These are phyloP conservation scores for Thelonectria discophora DNA, from an alignment of 2,329 filamentous ascomycete species.

Conservation along the genomic window DNA sequence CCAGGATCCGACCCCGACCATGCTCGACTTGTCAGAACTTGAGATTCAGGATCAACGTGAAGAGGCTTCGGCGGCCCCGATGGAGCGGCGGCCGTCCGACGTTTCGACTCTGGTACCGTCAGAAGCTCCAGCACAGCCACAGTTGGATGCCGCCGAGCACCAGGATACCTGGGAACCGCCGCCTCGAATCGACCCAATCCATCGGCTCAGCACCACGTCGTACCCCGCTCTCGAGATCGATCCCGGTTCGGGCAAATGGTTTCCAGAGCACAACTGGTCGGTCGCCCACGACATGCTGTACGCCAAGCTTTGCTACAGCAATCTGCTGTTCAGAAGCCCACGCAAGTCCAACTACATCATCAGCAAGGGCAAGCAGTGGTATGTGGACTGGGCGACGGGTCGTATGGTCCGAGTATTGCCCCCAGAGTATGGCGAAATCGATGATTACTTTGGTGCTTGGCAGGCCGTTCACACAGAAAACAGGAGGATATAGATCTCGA, in stretches of 20 bases:
- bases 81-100: slow-evolving; percentile 30
- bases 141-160: slow-evolving; percentile 31
- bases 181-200: slow-evolving; percentile 45
- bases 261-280: slow-evolving; percentile 64
- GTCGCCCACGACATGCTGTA: slow-evolving; percentile 66
- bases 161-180: slow-evolving; percentile 35
- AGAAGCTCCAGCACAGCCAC: slow-evolving; percentile 36
- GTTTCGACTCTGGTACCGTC: slow-evolving; percentile 25
- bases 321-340: slow-evolving; percentile 64
- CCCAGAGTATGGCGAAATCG: slow-evolving; percentile 62
- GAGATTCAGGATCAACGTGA: slow-evolving; percentile 32
- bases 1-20: slow-evolving; percentile 44
- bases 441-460: slow-evolving; percentile 60
- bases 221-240: slow-evolving; percentile 57
- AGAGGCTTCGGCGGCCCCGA: slow-evolving; percentile 33
- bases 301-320: slow-evolving; percentile 68
- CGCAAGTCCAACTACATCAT: slow-evolving; percentile 67
- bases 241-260: slow-evolving; percentile 64
- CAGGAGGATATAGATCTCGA: slow-evolving; percentile 49
- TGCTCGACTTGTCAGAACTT: slow-evolving; percentile 39
- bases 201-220: slow-evolving; percentile 56
- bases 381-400: slow-evolving; percentile 67
- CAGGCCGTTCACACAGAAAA: slow-evolving; percentile 61
- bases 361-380: slow-evolving; percentile 65
- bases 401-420: slow-evolving; percentile 63